Conservation (phyloP, 306 rosid genomes). For the Quercus ilex region DNA sequence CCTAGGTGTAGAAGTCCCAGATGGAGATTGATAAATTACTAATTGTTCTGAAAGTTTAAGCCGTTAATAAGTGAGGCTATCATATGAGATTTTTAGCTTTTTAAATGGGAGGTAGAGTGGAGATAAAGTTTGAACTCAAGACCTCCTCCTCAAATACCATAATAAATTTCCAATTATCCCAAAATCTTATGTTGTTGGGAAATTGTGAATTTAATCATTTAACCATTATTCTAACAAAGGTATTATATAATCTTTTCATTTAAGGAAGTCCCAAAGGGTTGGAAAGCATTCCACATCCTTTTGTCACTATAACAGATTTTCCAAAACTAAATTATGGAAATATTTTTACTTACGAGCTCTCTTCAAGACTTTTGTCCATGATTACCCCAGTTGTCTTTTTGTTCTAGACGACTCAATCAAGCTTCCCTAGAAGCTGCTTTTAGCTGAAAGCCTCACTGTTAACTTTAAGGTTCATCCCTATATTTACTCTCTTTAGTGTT, state of each 20-base stretch:
- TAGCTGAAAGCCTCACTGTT: background rate
- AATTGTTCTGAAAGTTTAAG: too few relatives aligned
- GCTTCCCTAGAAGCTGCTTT: background rate
- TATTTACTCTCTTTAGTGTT: background rate
- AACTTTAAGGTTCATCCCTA: background rate
- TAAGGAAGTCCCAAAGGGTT: background rate
- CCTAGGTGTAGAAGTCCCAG: background rate
- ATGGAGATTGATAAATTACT: background rate
- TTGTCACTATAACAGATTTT: background rate
- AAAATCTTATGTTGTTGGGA: too few relatives aligned
- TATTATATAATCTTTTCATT: background rate
- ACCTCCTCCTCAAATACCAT: too few relatives aligned
- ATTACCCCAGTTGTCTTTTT: background rate
- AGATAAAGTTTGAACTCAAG: too few relatives aligned
- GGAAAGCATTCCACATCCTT: background rate
- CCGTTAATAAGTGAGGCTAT: too few relatives aligned
- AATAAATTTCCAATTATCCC: too few relatives aligned
- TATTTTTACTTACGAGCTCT: background rate
- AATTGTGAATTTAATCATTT: too few relatives aligned
- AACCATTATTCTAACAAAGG: background rate
- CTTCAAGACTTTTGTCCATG: background rate
- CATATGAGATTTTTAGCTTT: too few relatives aligned
- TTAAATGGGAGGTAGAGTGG: too few relatives aligned
- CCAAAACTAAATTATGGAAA: background rate
- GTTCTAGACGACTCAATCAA: background rate